phyloP scores from a whole-genome alignment of 2,329 filamentous ascomycete genomes.

The Exophiala bonariae region DNA sequence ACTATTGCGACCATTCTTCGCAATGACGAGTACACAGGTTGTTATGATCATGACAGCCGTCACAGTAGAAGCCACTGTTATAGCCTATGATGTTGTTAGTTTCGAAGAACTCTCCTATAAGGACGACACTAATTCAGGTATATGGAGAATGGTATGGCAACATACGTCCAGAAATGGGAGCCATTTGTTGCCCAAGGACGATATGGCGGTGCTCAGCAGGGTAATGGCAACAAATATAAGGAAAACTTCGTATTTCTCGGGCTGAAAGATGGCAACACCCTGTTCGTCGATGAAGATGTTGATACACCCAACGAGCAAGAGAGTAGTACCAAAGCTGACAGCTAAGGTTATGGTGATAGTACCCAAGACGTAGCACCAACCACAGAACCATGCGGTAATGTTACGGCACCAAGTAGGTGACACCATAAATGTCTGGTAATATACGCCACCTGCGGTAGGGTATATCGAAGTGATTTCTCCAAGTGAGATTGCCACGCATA shows the following conservation, averaged over 20 bases:
- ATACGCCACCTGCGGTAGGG: constrained; percentile 74
- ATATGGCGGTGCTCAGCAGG: constrained; percentile 51
- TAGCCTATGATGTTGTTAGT: no score
- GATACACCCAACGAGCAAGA: constrained; percentile 57
- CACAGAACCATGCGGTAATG: constrained; percentile 68
- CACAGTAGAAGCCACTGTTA: constrained; percentile 56
- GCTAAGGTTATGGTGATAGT: constrained; percentile 81
- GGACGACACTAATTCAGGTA: no score
- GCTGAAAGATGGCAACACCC: constrained; percentile 47
- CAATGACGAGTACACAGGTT: constrained; percentile 62
- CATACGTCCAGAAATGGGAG: constrained; percentile 66
- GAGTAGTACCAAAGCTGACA: constrained; percentile 72
- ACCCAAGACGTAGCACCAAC: constrained; percentile 75
- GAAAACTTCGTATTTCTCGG: constrained; percentile 47
- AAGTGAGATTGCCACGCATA: constrained; percentile 69
- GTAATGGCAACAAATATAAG: constrained; percentile 53
- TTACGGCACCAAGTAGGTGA: constrained; percentile 62
- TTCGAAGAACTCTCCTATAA: no score
- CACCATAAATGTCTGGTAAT: constrained; percentile 78
- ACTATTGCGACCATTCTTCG: constrained; percentile 65
- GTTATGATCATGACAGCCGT: constrained; percentile 67
- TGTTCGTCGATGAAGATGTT: constrained; percentile 53
- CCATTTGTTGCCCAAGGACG: constrained; percentile 54
- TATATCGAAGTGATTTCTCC: constrained; percentile 75
- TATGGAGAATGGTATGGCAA: constrained; percentile 18